phyloP scores from a whole-genome alignment of 306 rosid species.

The Prosopis cineraria region DNA sequence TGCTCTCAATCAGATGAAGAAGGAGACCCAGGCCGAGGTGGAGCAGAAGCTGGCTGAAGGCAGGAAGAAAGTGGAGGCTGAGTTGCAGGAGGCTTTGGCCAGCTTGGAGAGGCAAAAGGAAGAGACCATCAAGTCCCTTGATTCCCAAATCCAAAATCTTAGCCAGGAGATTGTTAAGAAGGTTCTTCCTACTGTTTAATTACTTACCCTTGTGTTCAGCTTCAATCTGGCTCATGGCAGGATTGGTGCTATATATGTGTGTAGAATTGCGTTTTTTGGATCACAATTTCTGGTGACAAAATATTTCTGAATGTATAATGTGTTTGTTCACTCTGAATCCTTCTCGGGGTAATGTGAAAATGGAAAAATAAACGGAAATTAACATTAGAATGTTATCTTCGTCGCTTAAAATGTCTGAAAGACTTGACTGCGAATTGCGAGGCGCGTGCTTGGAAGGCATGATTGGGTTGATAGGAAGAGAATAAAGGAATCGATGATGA shows the following conservation, averaged over 20 bases:
- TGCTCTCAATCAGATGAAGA: conserved; percentile 89
- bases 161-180: conserved; percentile 86
- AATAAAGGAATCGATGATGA: background rate
- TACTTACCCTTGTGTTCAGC: background rate
- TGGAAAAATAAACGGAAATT: background rate
- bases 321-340: background rate
- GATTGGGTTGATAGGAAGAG: background rate
- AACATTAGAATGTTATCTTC: background rate
- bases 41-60: conserved; percentile 83
- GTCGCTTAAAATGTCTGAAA: background rate
- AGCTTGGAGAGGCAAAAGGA: conserved; percentile 77
- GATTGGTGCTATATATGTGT: background rate
- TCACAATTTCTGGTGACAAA: background rate
- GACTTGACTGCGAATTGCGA: too few relatives aligned
- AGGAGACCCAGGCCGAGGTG: conserved; percentile 84
- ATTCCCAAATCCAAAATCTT: conserved; percentile 73
- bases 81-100: conserved; percentile 76
- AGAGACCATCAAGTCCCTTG: conserved; percentile 78
- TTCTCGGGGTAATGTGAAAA: too few relatives aligned
- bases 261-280: background rate
- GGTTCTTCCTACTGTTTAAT: conserved; percentile 77
- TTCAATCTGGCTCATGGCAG: background rate
- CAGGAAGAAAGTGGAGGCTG: conserved; percentile 77
- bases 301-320: background rate
- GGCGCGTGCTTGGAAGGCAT: background rate